These are phyloP conservation scores for Phytopythium mirpurense DNA, from an alignment of 352 stramenopile genomes.

Conservation along the genomic window DNA sequence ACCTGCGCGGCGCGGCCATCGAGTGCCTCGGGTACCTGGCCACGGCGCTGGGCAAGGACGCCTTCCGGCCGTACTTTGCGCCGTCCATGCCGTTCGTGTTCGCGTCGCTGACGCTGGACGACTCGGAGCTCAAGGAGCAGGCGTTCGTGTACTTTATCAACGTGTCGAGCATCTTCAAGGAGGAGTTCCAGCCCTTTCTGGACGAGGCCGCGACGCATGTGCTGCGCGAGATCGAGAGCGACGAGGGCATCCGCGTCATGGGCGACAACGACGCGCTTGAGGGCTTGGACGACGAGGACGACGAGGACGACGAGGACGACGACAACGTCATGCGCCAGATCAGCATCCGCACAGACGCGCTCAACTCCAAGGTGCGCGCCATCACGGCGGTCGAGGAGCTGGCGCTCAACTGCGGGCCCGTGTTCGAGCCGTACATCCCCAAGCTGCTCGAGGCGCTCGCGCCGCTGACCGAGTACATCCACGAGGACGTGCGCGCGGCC, in stretches of 20 bases:
- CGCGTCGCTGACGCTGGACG: slow-evolving; percentile 90
- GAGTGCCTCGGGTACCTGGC: slow-evolving; percentile 98
- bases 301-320: slow-evolving; percentile 75
- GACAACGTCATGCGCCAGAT: slow-evolving; percentile 71
- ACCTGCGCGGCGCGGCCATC: slow-evolving; percentile 92
- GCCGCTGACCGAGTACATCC: slow-evolving; percentile 80
- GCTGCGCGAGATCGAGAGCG: slow-evolving; percentile 63
- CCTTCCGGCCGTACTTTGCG: slow-evolving; percentile 94
- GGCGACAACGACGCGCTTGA: slow-evolving; percentile 68
- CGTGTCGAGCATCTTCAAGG: slow-evolving; percentile 96
- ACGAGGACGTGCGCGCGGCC: slow-evolving; percentile 79
- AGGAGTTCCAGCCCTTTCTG: slow-evolving; percentile 95
- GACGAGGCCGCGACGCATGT: slow-evolving; percentile 67
- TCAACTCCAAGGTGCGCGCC: slow-evolving; percentile 83
- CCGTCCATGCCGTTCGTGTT: slow-evolving; percentile 94
- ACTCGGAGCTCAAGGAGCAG: slow-evolving; percentile 97
- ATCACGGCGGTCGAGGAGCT: slow-evolving; percentile 82
- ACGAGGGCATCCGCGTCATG: slow-evolving; percentile 70
- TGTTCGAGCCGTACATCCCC: slow-evolving; percentile 83
- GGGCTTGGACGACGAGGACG: slow-evolving; percentile 70
- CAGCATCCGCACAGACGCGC: slow-evolving; percentile 81
- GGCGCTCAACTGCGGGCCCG: slow-evolving; percentile 67
- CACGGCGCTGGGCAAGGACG: slow-evolving; percentile 93
- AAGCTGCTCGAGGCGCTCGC: slow-evolving; percentile 79
- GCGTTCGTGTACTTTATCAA: slow-evolving; percentile 98